These are phyloP conservation scores for Fusarium sp. DNA, from an alignment of 2,329 filamentous ascomycete species.

Conservation along the genomic window DNA sequence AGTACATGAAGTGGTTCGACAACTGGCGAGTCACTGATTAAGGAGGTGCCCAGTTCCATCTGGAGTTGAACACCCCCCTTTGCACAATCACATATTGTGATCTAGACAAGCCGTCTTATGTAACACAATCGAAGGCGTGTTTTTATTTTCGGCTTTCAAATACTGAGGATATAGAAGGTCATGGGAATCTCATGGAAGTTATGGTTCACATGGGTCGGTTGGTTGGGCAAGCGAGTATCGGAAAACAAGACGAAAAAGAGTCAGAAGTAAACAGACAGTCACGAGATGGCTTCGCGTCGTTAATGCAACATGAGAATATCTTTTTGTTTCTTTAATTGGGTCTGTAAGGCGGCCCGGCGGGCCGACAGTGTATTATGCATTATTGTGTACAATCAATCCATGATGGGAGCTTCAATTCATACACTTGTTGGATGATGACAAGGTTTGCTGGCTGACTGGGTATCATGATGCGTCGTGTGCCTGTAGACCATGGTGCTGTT, in stretches of 20 bases:
- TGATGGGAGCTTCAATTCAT: conserved; percentile 46
- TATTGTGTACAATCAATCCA: conserved; percentile 53
- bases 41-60: conserved; percentile 21
- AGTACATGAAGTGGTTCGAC: conserved; percentile 94
- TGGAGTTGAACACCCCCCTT: conserved; percentile 22
- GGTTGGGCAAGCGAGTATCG: conserved; percentile 42
- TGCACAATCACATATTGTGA: conserved; percentile 29
- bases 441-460: conserved; percentile 47
- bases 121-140: conserved; percentile 18
- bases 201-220: conserved; percentile 36
- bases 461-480: conserved; percentile 51
- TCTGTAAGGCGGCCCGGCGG: conserved; percentile 37
- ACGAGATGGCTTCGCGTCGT: conserved; percentile 43
- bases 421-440: conserved; percentile 46
- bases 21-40: conserved; percentile 86
- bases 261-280: conserved; percentile 41
- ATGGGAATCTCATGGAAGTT: conserved; percentile 41
- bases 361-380: conserved; percentile 52
- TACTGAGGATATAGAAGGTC: conserved; percentile 41
- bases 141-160: conserved; percentile 30
- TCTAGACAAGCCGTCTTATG: conserved; percentile 36
- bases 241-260: conserved; percentile 41
- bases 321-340: conserved; percentile 35
- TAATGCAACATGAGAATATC: conserved; percentile 51
- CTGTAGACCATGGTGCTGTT: conserved; percentile 36